phyloP scores from a whole-genome alignment of 345 rosid genomes.

The Salix suchowensis region DNA sequence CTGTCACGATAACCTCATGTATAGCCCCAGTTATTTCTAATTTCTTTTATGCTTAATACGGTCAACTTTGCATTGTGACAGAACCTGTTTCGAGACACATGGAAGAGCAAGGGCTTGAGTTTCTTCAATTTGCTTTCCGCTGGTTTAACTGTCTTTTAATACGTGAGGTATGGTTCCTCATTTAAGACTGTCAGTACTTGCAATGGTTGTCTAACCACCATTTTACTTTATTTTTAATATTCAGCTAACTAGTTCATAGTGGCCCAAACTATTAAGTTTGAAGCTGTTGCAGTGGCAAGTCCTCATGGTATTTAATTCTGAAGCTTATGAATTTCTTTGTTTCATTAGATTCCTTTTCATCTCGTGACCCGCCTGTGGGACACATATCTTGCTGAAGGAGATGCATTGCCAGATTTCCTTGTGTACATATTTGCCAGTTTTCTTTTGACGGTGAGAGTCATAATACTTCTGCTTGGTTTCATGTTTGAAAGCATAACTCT shows the following conservation, averaged over 20 bases:
- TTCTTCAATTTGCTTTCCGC: conserved; percentile 95
- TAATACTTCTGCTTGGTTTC: conserved; percentile 1
- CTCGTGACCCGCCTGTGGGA: conserved; percentile 94
- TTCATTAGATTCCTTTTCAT: conserved; percentile 70
- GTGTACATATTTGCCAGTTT: conserved; percentile 95
- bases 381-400: conserved; percentile 98
- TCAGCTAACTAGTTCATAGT: neutral
- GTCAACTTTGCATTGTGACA: conserved; percentile 23
- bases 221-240: neutral
- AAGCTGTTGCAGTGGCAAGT: neutral
- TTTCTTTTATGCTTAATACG: neutral
- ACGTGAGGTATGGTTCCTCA: conserved; percentile 62
- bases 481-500: neutral
- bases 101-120: conserved; percentile 97
- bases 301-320: neutral
- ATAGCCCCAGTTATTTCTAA: neutral
- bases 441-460: conserved; percentile 68
- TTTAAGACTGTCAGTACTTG: neutral
- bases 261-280: neutral
- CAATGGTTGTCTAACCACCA: neutral
- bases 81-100: conserved; percentile 95
- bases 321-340: conserved; percentile 20
- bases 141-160: conserved; percentile 98
- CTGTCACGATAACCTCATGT: neutral
- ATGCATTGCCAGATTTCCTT: conserved; percentile 94